These are phyloP conservation scores for Penicillium sp. DNA, from an alignment of 2,329 filamentous ascomycete species.

Conservation along the genomic window DNA sequence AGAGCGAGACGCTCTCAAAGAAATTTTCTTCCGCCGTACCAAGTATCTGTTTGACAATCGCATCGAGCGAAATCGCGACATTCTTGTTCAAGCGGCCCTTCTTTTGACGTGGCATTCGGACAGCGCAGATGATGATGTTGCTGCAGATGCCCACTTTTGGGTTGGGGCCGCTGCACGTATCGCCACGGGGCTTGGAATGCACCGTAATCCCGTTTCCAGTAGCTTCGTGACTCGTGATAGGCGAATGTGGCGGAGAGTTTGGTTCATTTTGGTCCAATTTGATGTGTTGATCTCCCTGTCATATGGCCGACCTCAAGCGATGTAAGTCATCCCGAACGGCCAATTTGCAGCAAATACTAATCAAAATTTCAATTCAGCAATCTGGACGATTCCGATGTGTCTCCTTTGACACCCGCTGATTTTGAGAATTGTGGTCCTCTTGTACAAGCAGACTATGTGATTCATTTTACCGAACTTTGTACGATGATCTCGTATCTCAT, in stretches of 20 bases:
- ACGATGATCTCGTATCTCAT: constrained; percentile 51
- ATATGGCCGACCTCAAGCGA: constrained; percentile 54
- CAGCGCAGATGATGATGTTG: constrained; percentile 53
- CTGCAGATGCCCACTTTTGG: constrained; percentile 56
- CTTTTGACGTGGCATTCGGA: constrained; percentile 59
- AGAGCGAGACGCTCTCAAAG: constrained; percentile 48
- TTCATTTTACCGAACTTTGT: constrained; percentile 53
- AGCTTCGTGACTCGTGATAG: constrained; percentile 44
- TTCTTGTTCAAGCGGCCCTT: constrained; percentile 56
- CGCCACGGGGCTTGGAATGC: constrained; percentile 57
- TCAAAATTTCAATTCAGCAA: constrained; percentile 31
- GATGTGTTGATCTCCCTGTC: constrained; percentile 47
- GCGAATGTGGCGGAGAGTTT: constrained; percentile 46
- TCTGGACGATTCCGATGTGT: constrained; percentile 54
- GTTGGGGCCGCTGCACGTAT: constrained; percentile 54
- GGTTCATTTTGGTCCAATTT: constrained; percentile 48
- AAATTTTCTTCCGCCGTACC: constrained; percentile 53
- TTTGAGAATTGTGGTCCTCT: constrained; percentile 50
- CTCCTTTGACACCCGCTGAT: constrained; percentile 45
- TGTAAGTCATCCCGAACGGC: constrained; percentile 34
- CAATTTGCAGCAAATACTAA: constrained; percentile 1
- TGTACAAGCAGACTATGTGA: constrained; percentile 48
- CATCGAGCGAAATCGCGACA: constrained; percentile 55
- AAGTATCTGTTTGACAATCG: constrained; percentile 56
- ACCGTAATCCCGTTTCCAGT: constrained; percentile 45